A percentile compares a stretch with the other conserved stretches of the same genome.
phyloP scores from a whole-genome alignment of 2,329 filamentous ascomycete species.

The Penicillium nordicum region DNA sequence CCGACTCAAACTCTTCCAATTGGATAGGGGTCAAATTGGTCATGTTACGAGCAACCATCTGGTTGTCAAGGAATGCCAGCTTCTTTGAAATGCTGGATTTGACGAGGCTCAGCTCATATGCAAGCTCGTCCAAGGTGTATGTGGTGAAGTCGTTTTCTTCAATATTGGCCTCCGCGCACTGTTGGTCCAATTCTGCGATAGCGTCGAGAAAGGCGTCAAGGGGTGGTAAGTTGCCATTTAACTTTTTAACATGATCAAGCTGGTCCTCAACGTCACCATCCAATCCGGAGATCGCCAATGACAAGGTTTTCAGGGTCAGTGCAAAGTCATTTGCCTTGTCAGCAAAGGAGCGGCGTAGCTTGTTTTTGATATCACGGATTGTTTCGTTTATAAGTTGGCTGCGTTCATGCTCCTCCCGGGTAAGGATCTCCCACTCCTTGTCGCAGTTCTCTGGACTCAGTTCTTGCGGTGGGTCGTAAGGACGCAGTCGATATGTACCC shows the following conservation, averaged over 20 bases:
- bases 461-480: conserved; percentile 85
- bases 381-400: conserved; percentile 97
- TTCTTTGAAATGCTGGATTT: conserved; percentile 94
- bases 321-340: conserved; percentile 99
- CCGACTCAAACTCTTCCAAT: conserved; percentile 95
- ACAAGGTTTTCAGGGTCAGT: conserved; percentile 88
- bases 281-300: conserved; percentile 90
- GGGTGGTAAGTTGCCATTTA: conserved; percentile 80
- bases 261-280: conserved; percentile 97
- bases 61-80: conserved; percentile 92
- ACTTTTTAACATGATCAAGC: conserved; percentile 75
- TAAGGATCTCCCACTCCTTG: conserved; percentile 72
- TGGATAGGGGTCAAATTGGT: conserved; percentile 98
- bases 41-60: conserved; percentile 97
- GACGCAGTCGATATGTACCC: conserved; percentile 84
- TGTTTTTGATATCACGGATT: conserved; percentile 97
- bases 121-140: conserved; percentile 94
- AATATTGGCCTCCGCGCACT: conserved; percentile 94
- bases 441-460: conserved; percentile 80
- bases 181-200: conserved; percentile 78
- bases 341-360: conserved; percentile 84
- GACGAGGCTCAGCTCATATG: conserved; percentile 88
- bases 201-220: conserved; percentile 88
- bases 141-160: conserved; percentile 99
- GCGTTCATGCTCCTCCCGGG: conserved; percentile 79